Evolutionary conservation across 345 rosid genomes (phyloP).

Genomic region (Salix koriyanagi): DNA sequence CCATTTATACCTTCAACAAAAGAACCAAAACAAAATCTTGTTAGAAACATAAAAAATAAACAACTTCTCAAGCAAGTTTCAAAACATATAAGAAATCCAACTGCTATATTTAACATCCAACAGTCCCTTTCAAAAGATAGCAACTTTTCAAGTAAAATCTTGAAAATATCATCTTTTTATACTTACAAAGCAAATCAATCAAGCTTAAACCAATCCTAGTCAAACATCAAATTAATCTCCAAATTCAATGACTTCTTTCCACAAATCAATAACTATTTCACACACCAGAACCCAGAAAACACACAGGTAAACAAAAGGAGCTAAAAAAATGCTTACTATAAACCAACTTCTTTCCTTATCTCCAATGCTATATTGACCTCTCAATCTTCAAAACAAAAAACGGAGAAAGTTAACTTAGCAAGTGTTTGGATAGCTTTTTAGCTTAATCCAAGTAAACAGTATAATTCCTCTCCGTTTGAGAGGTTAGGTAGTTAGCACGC

Average conservation of each 20-base stretch:
- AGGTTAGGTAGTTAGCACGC: slow-evolving; percentile 26
- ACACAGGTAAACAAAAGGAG: background rate
- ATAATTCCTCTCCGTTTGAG: background rate
- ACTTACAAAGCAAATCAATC: background rate
- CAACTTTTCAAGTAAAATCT: background rate
- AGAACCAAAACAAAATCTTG: background rate
- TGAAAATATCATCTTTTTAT: background rate
- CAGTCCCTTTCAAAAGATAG: background rate
- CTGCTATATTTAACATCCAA: background rate
- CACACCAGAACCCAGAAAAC: background rate
- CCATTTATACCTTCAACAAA: slow-evolving; percentile 44
- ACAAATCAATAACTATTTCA: background rate
- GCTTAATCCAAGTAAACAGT: slow-evolving; percentile 26
- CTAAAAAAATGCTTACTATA: background rate
- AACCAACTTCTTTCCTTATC: background rate
- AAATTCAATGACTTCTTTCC: background rate
- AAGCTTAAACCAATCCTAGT: background rate
- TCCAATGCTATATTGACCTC: background rate
- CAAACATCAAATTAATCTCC: background rate
- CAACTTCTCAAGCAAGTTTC: background rate
- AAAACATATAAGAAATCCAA: background rate
- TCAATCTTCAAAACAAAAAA: background rate
- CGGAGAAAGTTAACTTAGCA: slow-evolving; percentile 14
- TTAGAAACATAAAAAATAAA: background rate
- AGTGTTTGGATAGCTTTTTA: slow-evolving; percentile 31